These are phyloP conservation scores for Vaccinium vitisidaea DNA, from an alignment of 148 eudicot species.

Conservation along the genomic window DNA sequence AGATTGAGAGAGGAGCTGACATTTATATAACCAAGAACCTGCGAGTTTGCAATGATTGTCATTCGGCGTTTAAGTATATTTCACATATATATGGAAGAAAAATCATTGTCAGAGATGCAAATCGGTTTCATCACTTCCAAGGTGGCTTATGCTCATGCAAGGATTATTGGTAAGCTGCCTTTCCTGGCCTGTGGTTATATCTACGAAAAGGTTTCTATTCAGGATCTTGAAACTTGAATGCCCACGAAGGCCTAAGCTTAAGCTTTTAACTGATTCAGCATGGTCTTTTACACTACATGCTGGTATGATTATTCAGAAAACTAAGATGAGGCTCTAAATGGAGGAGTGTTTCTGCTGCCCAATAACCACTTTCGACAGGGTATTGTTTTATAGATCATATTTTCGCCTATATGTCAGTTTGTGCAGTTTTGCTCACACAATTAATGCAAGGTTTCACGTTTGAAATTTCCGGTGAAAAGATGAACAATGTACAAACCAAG, in stretches of 20 bases:
- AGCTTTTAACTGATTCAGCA: neutral
- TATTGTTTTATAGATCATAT: neutral
- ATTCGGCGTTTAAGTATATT: constrained; percentile 21
- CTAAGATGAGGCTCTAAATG: neutral
- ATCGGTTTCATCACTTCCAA: constrained; percentile 31
- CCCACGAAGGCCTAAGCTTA: neutral
- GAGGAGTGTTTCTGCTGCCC: neutral
- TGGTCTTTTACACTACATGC: neutral
- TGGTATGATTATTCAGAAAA: neutral
- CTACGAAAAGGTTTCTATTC: neutral
- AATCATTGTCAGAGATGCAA: constrained; percentile 24
- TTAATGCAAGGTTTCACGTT: neutral
- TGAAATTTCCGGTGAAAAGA: neutral
- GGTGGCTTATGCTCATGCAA: constrained; percentile 27
- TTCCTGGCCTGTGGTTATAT: neutral
- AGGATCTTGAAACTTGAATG: neutral
- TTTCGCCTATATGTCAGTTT: neutral
- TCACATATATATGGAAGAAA: constrained; percentile 20
- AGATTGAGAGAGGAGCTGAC: constrained; percentile 7
- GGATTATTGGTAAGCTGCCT: constrained; percentile 23
- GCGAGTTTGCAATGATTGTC: constrained; percentile 29
- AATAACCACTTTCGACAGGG: constrained; percentile 2
- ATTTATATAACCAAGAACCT: constrained; percentile 25
- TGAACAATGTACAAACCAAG: neutral
- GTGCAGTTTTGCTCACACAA: neutral